Evolutionary conservation across 2,329 filamentous ascomycete species (phyloP).

Genomic region (Phialocephala subalpina): DNA sequence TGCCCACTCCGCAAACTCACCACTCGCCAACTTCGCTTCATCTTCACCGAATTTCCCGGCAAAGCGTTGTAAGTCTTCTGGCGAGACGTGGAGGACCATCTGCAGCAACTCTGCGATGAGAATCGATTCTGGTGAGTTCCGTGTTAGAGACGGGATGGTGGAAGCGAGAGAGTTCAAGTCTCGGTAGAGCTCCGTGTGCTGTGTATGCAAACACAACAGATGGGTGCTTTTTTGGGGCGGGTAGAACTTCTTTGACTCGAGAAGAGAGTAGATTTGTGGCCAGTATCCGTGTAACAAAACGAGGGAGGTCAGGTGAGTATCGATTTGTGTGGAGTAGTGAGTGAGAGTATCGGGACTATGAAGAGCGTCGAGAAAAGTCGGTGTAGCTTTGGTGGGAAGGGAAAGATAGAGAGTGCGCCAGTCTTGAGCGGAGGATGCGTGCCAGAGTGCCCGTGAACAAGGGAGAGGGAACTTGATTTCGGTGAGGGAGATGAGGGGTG

Average conservation of each 20-base stretch:
- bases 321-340: constrained; percentile 14
- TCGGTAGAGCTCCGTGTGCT: constrained; percentile 28
- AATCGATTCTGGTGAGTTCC: constrained; percentile 2
- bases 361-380: constrained; percentile 20
- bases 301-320: constrained; percentile 17
- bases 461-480: constrained; percentile 74
- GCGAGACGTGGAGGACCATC: constrained; percentile 25
- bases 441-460: constrained; percentile 67
- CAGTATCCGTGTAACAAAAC: constrained; percentile 25
- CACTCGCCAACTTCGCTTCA: constrained; percentile 20
- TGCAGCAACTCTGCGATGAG: constrained; percentile 24
- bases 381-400: not conserved
- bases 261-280: constrained; percentile 27
- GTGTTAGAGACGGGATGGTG: constrained; percentile 10
- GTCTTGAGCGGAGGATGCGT: constrained; percentile 64
- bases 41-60: constrained; percentile 32
- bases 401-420: constrained; percentile 69
- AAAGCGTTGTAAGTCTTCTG: constrained; percentile 29
- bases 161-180: constrained; percentile 17
- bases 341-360: constrained; percentile 18
- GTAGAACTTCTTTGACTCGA: constrained; percentile 24
- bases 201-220: constrained; percentile 25
- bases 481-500: constrained; percentile 72
- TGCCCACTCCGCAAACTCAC: constrained; percentile 13
- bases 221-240: constrained; percentile 16